Percentiles rank a stretch among this genome's conserved stretches.
Conservation (phyloP, 208 protist species). For the Wallacemonas collosoma region DNA sequence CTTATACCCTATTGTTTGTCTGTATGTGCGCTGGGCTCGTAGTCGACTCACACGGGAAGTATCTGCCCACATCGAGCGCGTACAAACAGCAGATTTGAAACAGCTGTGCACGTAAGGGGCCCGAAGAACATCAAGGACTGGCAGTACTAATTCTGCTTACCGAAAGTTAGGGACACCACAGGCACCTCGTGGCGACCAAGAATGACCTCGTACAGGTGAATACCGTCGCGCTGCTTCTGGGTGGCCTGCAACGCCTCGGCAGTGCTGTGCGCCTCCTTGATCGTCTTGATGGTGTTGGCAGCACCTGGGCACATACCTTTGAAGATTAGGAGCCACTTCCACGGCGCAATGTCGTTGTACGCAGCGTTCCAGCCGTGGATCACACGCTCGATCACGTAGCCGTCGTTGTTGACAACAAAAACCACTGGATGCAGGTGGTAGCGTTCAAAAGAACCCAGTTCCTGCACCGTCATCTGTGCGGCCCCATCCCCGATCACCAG, state of each 20-base stretch:
- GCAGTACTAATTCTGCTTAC: conserved; percentile 1
- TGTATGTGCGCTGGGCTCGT: no score
- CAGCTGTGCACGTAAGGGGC: no score
- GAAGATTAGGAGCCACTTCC: conserved; percentile 36
- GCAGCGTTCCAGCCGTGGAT: conserved; percentile 50
- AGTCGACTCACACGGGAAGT: no score
- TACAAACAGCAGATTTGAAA: no score
- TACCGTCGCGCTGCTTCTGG: conserved; percentile 8
- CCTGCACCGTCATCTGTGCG: conserved; percentile 48
- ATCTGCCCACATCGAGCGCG: no score
- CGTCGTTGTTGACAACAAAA: conserved; percentile 58
- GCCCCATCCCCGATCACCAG: conserved; percentile 37
- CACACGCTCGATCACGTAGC: conserved; percentile 50
- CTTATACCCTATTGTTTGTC: no score
- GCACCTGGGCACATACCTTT: conserved; percentile 23
- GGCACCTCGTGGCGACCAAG: conserved; percentile 43
- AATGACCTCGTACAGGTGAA: conserved; percentile 39
- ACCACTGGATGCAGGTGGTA: conserved; percentile 31
- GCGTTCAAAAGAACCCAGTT: conserved; percentile 43
- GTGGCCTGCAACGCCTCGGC: conserved; percentile 13
- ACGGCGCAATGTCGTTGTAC: conserved; percentile 55
- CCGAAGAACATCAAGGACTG: no score
- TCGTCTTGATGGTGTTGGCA: conserved; percentile 15
- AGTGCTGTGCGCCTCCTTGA: conserved; percentile 20
- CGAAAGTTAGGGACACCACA: conserved; percentile 30